Conservation (phyloP, 1,139 yeast genomes). For the Suhomyces panamericanus region DNA sequence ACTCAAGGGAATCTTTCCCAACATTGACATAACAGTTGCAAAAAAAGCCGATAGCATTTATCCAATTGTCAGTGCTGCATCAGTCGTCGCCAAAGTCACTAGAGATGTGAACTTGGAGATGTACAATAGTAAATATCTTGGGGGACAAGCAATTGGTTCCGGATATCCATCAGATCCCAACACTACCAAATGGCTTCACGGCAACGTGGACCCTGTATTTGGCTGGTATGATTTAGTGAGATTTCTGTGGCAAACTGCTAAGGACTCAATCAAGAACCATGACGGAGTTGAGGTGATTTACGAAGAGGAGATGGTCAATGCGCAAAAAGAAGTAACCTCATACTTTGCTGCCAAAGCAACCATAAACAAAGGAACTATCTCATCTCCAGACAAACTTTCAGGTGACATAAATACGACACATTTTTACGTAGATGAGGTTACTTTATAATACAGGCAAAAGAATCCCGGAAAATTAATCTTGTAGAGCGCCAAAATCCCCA, state of each 20-base stretch:
- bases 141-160: conserved; percentile 61
- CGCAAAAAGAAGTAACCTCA: conserved; percentile 34
- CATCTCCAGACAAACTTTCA: not conserved
- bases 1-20: conserved; percentile 67
- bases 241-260: conserved; percentile 94
- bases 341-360: conserved; percentile 20
- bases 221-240: conserved; percentile 87
- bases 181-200: conserved; percentile 70
- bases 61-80: conserved; percentile 93
- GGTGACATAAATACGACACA: not conserved
- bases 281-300: conserved; percentile 46
- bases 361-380: not conserved
- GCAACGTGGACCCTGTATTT: conserved; percentile 65
- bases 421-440: not conserved
- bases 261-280: conserved; percentile 60
- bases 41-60: conserved; percentile 94
- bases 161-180: conserved; percentile 95
- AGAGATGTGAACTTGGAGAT: conserved; percentile 69
- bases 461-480: too few relatives aligned
- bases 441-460: not conserved
- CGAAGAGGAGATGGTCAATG: conserved; percentile 34
- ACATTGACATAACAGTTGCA: conserved; percentile 74
- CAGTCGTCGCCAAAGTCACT: conserved; percentile 96
- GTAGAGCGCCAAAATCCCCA: not conserved
- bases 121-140: conserved; percentile 25